phyloP scores from a whole-genome alignment of 345 rosid genomes.

The Theobroma cacao region DNA sequence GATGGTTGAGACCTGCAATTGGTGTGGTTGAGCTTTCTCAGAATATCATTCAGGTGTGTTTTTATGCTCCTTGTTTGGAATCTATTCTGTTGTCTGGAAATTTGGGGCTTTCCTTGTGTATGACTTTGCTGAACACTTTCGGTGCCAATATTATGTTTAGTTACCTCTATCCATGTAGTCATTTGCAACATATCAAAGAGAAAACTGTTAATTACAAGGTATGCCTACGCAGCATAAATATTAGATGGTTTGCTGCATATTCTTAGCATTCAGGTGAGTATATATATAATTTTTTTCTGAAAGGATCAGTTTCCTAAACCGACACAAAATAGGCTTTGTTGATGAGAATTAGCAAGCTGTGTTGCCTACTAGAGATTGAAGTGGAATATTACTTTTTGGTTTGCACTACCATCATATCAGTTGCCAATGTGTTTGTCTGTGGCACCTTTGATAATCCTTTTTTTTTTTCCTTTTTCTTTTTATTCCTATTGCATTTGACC shows the following conservation, averaged over 20 bases:
- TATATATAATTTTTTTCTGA: neutral
- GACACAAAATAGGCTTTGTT: neutral
- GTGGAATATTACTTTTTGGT: neutral
- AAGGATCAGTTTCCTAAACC: neutral
- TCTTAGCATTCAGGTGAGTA: neutral
- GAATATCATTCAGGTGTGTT: slow-evolving; percentile 80
- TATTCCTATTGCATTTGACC: neutral
- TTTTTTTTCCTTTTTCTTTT: neutral
- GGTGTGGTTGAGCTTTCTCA: slow-evolving; percentile 98
- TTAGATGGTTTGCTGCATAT: neutral
- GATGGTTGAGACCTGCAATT: slow-evolving; percentile 97
- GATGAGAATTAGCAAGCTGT: neutral
- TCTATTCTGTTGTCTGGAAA: neutral
- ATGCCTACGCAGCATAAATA: neutral
- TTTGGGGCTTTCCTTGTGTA: neutral
- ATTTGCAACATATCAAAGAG: neutral
- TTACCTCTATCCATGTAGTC: neutral
- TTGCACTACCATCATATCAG: neutral
- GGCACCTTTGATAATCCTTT: neutral
- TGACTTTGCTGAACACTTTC: neutral
- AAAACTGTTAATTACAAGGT: neutral
- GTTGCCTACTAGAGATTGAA: neutral
- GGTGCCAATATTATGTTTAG: neutral
- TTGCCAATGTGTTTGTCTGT: neutral
- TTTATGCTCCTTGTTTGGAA: slow-evolving; percentile 1